Conservation (phyloP, 1,284 basidiomycete genomes). For the Leccinum griseonigrum region DNA sequence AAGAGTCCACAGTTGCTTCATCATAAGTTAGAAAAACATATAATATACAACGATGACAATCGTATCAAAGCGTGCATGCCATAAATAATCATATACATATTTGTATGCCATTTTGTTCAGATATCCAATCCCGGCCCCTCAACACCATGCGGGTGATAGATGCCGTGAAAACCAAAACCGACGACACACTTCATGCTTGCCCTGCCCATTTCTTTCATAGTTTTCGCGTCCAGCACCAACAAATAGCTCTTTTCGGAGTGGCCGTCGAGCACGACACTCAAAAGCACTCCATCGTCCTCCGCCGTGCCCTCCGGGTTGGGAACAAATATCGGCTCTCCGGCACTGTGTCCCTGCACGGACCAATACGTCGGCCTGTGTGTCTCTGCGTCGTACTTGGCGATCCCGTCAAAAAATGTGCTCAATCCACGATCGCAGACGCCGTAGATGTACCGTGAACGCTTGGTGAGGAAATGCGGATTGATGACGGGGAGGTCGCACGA, state of each 20-base stretch:
- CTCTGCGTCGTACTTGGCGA: conserved; percentile 36
- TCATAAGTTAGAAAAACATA: background rate
- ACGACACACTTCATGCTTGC: conserved; percentile 35
- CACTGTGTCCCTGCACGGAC: conserved; percentile 29
- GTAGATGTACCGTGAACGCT: conserved; percentile 35
- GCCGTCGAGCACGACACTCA: conserved; percentile 37
- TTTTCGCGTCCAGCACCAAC: conserved; percentile 36
- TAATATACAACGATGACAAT: conserved; percentile 4
- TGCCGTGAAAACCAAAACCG: conserved; percentile 38
- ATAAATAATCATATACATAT: background rate
- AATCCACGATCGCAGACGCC: conserved; percentile 27
- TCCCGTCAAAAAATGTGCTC: conserved; percentile 34
- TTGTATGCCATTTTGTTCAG: conserved; percentile 3
- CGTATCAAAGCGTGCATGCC: background rate
- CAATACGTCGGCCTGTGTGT: conserved; percentile 26
- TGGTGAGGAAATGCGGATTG: conserved; percentile 30
- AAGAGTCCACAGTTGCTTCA: too few species aligned
- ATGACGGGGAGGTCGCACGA: conserved; percentile 37
- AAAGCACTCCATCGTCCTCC: conserved; percentile 39
- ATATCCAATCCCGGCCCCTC: conserved; percentile 21
- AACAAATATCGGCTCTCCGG: conserved; percentile 39
- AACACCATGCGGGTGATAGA: conserved; percentile 16
- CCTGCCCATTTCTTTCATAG: conserved; percentile 36
- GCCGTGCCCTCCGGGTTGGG: conserved; percentile 24
- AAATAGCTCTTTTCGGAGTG: conserved; percentile 30